Base-by-base conservation (phyloP, 23 red algal species). In the Gracilariopsis chorda region DNA sequence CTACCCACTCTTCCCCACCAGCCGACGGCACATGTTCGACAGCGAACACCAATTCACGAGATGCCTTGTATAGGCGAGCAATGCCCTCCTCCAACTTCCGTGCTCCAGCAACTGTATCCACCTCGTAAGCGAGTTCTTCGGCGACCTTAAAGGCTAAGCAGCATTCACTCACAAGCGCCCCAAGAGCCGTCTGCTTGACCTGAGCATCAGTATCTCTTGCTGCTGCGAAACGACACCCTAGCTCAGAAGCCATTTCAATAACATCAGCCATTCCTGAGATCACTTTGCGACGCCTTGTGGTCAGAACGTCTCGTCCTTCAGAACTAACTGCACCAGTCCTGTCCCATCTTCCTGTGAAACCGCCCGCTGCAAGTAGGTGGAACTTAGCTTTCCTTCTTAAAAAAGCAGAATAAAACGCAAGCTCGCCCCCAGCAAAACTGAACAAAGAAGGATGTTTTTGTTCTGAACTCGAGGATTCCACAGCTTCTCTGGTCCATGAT, bases 261-360 rank as follows among this genome's bases (percentile, higher is more conserved):
- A 95, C 57, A 71, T 95, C 93, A n/a, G 85, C 93, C 58, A 95
- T 88, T 39, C 93, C 93, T 17, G 51, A 64, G 51, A 95, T 77
- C 5, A 95, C 79, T 74, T 90, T 95, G 3, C 93, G 86, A 33
- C 83, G 67, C 56, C 91, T 74, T 8, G 79, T 84, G 2, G 28
- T 57, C 8, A 94, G 53, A 24, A 86, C 91, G 61, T 86, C 78
- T 37, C 83, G 78, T 3, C 83, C 83, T 62, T 87, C 83, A 13
- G 52, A 24, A 62, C 49, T 77, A 8, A 65, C 24, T 40, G 41
- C 78, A 12, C 77, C 92, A 57, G 84, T 94, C 47, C 78, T 34
- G 10, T 77, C 83, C 92, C 92, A 94, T 63, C 85, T 17, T 30
- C 93, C 93, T 7, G 86, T 55, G 45, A 95, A 90, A 7, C 74